Evolutionary conservation across 352 stramenopile genomes (phyloP), one percentile per base, ranked within the genome.

Genomic region (Pythium sukuiense): DNA sequence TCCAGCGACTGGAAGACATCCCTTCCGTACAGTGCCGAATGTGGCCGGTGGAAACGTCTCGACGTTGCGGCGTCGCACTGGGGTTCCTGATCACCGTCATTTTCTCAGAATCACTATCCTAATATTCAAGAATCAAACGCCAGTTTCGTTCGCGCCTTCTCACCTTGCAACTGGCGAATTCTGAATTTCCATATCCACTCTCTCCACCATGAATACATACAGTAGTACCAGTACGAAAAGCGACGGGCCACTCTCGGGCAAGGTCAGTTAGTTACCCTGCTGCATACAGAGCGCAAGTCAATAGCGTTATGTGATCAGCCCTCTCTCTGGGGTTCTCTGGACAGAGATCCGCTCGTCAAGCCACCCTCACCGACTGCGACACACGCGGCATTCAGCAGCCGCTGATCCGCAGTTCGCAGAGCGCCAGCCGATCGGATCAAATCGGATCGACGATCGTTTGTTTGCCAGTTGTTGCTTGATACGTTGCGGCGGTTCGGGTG

Each of bases 301-400:
- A 30, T 67, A 35, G 30, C 32, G 50, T 56, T 67, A 67, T 54
- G 18, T 32, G 53, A 67, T 67, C 61, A 60, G 52, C 61, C 61
- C 61, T 32, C 24, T 24, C 16, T 7, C n/a, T 49, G 29, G 14
- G 0, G 24, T 43, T 41, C 41, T 54, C 45, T 41, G 48, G 20
- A 35, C n/a, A 13, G 48, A 55, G 48, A n/a, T 35, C 62, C 53
- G 11, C 55, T 49, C 2, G 41, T 49, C 12, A 49, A 49, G 41
- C 41, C 16, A 24, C 16, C 14, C 41, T 24, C 26, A 14, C 20
- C 59, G 18, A 48, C 26, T 37, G 55, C 41, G 41, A 49, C 41
- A 49, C 41, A 14, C 41, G n/a, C 41, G n/a, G 41, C 41, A 24
- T 49, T 49, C 41, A 49, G 41, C 26, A 18, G 41, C 41, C 41